A percentile compares a stretch with the other conserved stretches of the same genome.
phyloP scores from a whole-genome alignment of 176 grass and related monocot species.

The Tillandsia leiboldiana region DNA sequence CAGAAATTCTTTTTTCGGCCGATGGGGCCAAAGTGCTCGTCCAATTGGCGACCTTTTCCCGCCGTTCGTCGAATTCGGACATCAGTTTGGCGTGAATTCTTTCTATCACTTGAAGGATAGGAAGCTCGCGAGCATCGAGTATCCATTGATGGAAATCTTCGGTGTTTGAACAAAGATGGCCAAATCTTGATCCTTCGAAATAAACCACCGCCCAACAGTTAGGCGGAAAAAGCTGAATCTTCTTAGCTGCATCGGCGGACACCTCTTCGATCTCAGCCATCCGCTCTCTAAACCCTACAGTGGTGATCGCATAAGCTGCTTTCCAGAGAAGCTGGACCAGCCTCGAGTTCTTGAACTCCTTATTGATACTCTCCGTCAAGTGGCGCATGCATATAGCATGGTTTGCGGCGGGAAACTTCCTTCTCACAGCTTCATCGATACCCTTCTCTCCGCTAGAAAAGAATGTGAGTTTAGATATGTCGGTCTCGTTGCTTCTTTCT shows the following conservation, averaged over 20 bases:
- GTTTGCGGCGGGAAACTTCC: slow-evolving; percentile 23
- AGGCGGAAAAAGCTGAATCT: slow-evolving; percentile 23
- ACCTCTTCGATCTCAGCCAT: slow-evolving; percentile 24
- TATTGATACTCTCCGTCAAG: slow-evolving; percentile 16
- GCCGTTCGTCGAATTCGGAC: slow-evolving; percentile 17
- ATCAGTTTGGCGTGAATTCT: slow-evolving; percentile 14
- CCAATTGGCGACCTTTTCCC: slow-evolving; percentile 5
- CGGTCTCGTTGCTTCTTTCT: slow-evolving; percentile 7
- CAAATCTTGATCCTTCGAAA: slow-evolving; percentile 19
- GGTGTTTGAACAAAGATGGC: slow-evolving; percentile 27
- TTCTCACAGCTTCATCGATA: slow-evolving; percentile 19
- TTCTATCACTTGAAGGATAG: slow-evolving; percentile 23
- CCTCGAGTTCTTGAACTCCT: slow-evolving; percentile 25
- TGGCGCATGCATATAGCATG: slow-evolving; percentile 25
- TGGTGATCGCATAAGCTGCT: slow-evolving; percentile 18
- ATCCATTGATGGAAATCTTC: slow-evolving; percentile 23
- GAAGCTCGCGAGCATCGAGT: slow-evolving; percentile 21
- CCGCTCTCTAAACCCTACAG: slow-evolving; percentile 13
- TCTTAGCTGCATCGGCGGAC: slow-evolving; percentile 23
- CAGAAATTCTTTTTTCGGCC: slow-evolving; percentile 14
- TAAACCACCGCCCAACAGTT: slow-evolving; percentile 15
- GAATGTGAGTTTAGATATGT: slow-evolving; percentile 14
- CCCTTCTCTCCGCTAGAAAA: slow-evolving; percentile 14
- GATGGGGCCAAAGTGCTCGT: slow-evolving; percentile 8
- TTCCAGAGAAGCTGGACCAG: slow-evolving; percentile 28